These are phyloP conservation scores for Friedmanniomyces simplex DNA, from an alignment of 495 filamentous ascomycete genomes.

Conservation along the genomic window DNA sequence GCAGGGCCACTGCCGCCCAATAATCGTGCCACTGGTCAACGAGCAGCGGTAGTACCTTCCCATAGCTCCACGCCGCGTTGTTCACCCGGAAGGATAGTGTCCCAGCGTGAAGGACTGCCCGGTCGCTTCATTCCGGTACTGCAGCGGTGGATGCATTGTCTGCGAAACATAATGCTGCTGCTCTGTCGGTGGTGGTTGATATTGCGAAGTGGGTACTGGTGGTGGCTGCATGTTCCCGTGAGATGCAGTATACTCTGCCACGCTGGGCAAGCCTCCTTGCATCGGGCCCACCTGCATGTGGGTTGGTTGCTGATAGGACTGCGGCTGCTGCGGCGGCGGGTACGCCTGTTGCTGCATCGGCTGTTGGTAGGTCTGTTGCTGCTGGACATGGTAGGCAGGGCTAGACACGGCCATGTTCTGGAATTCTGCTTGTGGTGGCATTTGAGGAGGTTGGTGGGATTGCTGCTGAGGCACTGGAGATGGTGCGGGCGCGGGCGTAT, in stretches of 20 bases:
- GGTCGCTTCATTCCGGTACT: constrained; percentile 1
- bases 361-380: not conserved
- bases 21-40: no score
- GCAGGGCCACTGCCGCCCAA: no score
- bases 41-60: no score
- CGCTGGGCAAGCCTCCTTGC: not conserved
- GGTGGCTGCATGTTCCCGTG: constrained; percentile 12
- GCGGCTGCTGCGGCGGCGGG: not conserved
- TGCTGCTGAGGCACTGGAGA: constrained; percentile 2
- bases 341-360: not conserved
- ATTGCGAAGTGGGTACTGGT: not conserved
- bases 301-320: not conserved
- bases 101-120: not conserved
- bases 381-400: constrained; percentile 2
- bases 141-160: not conserved
- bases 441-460: not conserved
- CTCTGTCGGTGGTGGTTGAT: not conserved
- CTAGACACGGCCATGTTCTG: constrained; percentile 9
- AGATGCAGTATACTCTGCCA: not conserved
- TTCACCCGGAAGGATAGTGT: constrained; percentile 1
- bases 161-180: constrained; percentile 5
- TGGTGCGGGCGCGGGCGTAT: not conserved
- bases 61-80: not conserved
- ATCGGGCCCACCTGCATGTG: constrained; percentile 3
- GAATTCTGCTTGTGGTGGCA: constrained; percentile 6